Evolutionary conservation across 768 basidiomycete genomes (phyloP), one percentile per base, ranked within the genome.

Genomic region (Postia placenta): DNA sequence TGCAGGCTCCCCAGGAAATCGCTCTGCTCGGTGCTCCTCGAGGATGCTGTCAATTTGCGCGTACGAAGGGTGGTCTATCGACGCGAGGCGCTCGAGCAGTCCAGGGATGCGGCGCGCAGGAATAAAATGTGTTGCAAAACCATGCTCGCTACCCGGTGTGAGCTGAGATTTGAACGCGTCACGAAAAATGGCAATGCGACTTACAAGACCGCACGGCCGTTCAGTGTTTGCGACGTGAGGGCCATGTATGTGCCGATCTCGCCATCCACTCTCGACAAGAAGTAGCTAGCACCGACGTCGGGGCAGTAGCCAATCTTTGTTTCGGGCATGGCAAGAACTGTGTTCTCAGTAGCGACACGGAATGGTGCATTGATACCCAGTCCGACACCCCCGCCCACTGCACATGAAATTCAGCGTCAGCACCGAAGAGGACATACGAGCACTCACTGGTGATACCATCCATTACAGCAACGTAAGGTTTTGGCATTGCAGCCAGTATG

Each of bases 371-470:
- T 79, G 11, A 85, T 80, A 33, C 81, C 74, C 42, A 99, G 80
- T 33, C 96, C 96, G 19, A 87, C 90, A 42, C 96, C 96, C 47
- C 96, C 96, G 40, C 96, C 96, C 86, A 97, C 92, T 96, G 52
- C 36, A n/a, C 5, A 23, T 6, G 17, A 26, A 25, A 5, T 11
- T 43, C 20, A 44, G 42, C 24, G 39, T 25, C n/a, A n/a, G n/a
- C n/a, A n/a, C n/a, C n/a, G n/a, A 20, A 12, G 14, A 23, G 5
- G 35, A 7, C n/a, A n/a, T 9, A 6, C 24, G 7, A 57, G 54
- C 52, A 77, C 90, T 50, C 61, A 96, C 95, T 90, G 9, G 92
- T 93, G 40, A 87, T 75, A 11, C 96, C 95, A 61, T 98, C 91
- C 65, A 97, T 76, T 48, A 98, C 71, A 36, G 83, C 83, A 35